Evolutionary conservation across 768 basidiomycete species (phyloP), one percentile per base, ranked within the genome.

Genomic region (Coprinellus micaceus): DNA sequence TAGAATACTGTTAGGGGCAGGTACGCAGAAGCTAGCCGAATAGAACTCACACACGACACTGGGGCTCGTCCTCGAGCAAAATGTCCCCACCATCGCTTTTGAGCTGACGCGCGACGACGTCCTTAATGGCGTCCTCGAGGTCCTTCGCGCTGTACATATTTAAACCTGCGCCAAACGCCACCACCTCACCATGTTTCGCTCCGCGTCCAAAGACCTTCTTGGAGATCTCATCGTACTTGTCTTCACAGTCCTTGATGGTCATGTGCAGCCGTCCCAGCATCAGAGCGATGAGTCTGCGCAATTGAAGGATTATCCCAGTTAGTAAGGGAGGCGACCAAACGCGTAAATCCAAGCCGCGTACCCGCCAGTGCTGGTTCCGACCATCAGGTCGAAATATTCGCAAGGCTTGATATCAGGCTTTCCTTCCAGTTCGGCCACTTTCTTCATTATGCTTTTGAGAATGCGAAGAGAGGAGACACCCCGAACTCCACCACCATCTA

Each of bases 191-290:
- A 36, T n/a, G 54, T 24, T 57, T 51, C 26, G 64, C 62, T 3
- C 58, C 54, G 41, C 17, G 6, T 6, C 17, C 41, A 57, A 74
- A 74, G 4, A 74, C 68, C 22, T 63, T 58, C 28, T 63, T 60
- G 10, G 70, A 60, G 10, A 75, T 52, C 13, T 47, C 53, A 4
- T 58, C 56, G 43, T 72, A 75, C 10, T 48, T 62, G 1, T 60
- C 37, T 26, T 69, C 69, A 54, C 69, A 71, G 43, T 75, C 64
- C 10, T 66, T 58, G 15, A 75, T 56, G 1, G 69, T 46, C 68
- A 73, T 71, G 11, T 64, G 66, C 9, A 75, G 66, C 4, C 72
- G 64, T 17, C 73, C 71, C 10, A 74, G 66, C 71, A 74, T 73
- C 21, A 74, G 33, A 62, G 71, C 71, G 19, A 72, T 74, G 17